Evolutionary conservation across 1,139 yeast species (phyloP), one percentile per base, ranked within the genome.

Genomic region (Candida smagusa): DNA sequence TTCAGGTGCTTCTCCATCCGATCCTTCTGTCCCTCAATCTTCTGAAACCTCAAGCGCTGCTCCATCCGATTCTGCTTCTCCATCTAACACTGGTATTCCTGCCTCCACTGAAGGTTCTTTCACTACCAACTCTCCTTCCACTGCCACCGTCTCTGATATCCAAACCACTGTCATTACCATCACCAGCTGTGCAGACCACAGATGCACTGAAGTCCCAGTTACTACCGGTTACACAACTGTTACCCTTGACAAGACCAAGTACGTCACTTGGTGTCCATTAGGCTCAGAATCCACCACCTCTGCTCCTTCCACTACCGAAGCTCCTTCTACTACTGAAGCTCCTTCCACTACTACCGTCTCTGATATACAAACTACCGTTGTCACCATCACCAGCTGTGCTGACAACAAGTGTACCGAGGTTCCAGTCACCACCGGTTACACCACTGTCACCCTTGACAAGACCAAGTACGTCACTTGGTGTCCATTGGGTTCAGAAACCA

Each of bases 321-420:
- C 63, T 26, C 37, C 49, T 21, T 56, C 53, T 49, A 57, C 63
- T 36, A 58, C 68, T 23, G 59, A 47, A 49, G 59, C 63, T 45
- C 64, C 63, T 33, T 40, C 56, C 39, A 41, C 33, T 22, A 19
- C 12, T 13, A 26, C 28, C 12, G 28, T 11, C 11, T 9, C 28
- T 11, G 12, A 26, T 6, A 11, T 26, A 3, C 12, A 26, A 22
- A 52, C 59, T 47, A 60, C 68, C 33, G 56, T 59, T 52, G 53
- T 68, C 48, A 69, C 76, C 43, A 54, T 69, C 51, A 74, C 80
- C 42, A 65, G 75, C 37, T 72, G 78, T 59, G 42, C 53, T n/a
- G 63, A 62, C 42, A 45, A 61, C 46, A 56, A 48, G 33, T 68
- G 76, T 52, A 40, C 63, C 21, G 56, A 53, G 31, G 48, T 54